Percentiles rank a stretch among this genome's conserved stretches.
These are phyloP conservation scores for Penicillium odoratum DNA, from an alignment of 495 filamentous ascomycete species.

Conservation along the genomic window DNA sequence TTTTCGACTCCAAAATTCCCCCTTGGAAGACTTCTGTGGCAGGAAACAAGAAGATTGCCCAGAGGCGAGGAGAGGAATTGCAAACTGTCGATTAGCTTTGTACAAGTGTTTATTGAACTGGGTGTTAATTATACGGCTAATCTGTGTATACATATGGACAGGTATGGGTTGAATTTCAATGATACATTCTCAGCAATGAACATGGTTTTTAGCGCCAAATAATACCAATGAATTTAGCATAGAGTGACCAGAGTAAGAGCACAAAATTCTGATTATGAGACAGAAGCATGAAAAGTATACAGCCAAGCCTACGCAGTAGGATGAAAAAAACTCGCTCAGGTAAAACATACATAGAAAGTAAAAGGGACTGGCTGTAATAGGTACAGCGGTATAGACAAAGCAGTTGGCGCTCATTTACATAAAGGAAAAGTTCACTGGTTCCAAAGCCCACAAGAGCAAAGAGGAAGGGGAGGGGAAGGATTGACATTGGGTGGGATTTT, in stretches of 20 bases:
- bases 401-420: constrained; percentile 39
- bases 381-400: constrained; percentile 23
- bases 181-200: background rate
- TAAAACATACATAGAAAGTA: constrained; percentile 5
- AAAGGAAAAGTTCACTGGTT: constrained; percentile 15
- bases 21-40: constrained; percentile 29
- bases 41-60: constrained; percentile 16
- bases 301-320: background rate
- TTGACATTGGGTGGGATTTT: background rate
- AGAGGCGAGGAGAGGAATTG: background rate
- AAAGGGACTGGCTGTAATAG: background rate
- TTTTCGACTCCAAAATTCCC: constrained; percentile 21
- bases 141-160: background rate
- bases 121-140: constrained; percentile 8
- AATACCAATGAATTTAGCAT: constrained; percentile 1
- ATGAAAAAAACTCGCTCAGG: constrained; percentile 9
- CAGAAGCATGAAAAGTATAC: background rate
- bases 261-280: background rate
- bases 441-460: background rate
- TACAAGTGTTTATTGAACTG: constrained; percentile 21
- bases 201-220: background rate
- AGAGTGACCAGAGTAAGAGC: background rate
- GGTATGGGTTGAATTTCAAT: background rate
- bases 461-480: background rate
- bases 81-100: constrained; percentile 7